Evolutionary conservation across 371 early-diverging fungal genomes (phyloP).

Genomic region (Rhizopus delemar): DNA sequence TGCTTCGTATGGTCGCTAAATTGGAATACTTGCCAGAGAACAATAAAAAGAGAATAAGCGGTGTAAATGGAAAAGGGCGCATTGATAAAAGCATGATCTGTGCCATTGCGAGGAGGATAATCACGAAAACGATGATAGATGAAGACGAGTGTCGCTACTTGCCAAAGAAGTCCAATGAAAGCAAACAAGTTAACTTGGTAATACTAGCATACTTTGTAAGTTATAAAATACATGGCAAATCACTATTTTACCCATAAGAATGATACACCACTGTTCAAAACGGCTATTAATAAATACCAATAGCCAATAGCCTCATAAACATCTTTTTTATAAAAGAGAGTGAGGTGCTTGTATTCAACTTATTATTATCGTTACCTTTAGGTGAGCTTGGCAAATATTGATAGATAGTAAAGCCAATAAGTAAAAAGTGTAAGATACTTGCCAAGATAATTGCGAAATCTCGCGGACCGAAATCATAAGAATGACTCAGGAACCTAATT

Average conservation of each 20-base stretch:
- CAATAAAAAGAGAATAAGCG: conserved; percentile 34
- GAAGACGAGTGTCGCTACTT: conserved; percentile 41
- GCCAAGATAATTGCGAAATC: conserved; percentile 42
- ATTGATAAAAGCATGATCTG: conserved; percentile 42
- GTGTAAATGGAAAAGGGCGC: conserved; percentile 54
- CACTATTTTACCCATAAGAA: conserved; percentile 36
- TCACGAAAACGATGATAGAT: conserved; percentile 47
- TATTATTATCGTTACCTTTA: conserved; percentile 34
- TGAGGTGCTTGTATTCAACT: not conserved
- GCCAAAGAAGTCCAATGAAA: conserved; percentile 47
- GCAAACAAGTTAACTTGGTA: conserved; percentile 43
- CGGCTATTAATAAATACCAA: conserved; percentile 46
- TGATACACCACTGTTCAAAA: conserved; percentile 35
- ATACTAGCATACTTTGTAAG: conserved; percentile 10
- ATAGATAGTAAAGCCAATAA: conserved; percentile 50
- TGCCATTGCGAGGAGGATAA: conserved; percentile 46
- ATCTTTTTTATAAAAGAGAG: conserved; percentile 21
- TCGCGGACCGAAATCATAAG: conserved; percentile 35
- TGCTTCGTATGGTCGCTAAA: conserved; percentile 36
- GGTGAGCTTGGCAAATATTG: conserved; percentile 51
- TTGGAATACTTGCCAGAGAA: conserved; percentile 42
- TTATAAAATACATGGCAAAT: too few relatives aligned
- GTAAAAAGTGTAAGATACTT: conserved; percentile 36
- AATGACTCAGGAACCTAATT: conserved; percentile 38
- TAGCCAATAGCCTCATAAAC: conserved; percentile 44